Conservation (phyloP, 345 rosid species). For the Populus ilicifolia region DNA sequence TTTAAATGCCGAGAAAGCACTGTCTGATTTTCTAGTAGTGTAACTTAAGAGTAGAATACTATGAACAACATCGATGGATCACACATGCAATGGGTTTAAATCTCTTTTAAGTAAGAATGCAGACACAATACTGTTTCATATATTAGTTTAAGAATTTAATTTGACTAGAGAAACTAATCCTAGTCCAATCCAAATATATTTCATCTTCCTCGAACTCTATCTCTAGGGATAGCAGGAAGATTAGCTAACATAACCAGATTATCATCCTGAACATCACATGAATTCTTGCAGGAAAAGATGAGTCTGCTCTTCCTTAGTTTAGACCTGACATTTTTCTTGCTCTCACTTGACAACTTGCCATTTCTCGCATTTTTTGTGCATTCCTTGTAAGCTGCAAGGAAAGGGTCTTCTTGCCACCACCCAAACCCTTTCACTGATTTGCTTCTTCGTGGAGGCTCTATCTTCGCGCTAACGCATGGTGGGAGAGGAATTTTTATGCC, state of each 20-base stretch:
- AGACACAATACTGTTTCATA: too few relatives aligned
- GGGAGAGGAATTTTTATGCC: constrained; percentile 36
- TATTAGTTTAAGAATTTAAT: too few relatives aligned
- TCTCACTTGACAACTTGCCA: constrained; percentile 7
- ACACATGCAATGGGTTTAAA: too few relatives aligned
- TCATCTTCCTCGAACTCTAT: constrained; percentile 18
- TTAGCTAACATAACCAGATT: constrained; percentile 30
- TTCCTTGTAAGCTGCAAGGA: constrained; percentile 58
- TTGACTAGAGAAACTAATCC: too few relatives aligned
- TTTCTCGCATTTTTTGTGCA: constrained; percentile 40
- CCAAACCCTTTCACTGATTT: constrained; percentile 36
- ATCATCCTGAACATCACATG: constrained; percentile 47
- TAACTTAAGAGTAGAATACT: too few relatives aligned
- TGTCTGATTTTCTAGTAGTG: too few relatives aligned
- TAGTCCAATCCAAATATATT: background rate
- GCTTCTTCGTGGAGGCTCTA: constrained; percentile 24
- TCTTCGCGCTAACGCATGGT: constrained; percentile 23
- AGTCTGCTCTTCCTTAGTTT: constrained; percentile 28
- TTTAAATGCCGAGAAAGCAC: too few relatives aligned
- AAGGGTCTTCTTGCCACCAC: constrained; percentile 55
- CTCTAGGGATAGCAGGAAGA: constrained; percentile 44
- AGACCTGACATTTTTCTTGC: constrained; percentile 13
- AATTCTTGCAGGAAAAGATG: constrained; percentile 50
- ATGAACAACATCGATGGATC: too few relatives aligned
- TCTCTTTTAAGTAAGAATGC: too few relatives aligned